A percentile compares a stretch with the other conserved stretches of the same genome.
Conservation (phyloP, 2,329 filamentous ascomycete genomes). For the Aspergillus sp. region DNA sequence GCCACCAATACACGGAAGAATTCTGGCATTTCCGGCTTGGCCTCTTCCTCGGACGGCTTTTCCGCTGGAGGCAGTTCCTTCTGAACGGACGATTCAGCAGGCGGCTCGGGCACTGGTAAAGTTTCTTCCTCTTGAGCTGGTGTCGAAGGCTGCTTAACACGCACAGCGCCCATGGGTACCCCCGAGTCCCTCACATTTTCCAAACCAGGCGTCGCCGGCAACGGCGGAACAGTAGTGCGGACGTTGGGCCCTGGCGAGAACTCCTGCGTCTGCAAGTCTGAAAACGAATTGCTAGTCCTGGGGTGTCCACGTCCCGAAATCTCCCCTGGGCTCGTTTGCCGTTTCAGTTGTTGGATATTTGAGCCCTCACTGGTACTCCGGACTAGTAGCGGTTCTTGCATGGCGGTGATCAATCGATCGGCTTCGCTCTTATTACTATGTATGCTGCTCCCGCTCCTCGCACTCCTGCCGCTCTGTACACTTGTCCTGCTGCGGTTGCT, state of each 20-base stretch:
- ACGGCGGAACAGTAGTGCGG: neutral
- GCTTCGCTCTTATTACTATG: constrained; percentile 32
- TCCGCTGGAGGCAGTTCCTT: neutral
- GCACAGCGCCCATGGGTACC: constrained; percentile 23
- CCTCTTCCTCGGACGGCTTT: neutral
- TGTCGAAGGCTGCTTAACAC: constrained; percentile 8
- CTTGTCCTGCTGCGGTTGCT: constrained; percentile 21
- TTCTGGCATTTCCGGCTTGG: neutral
- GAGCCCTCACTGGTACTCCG: constrained; percentile 9
- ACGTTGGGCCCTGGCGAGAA: neutral
- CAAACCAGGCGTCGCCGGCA: constrained; percentile 16
- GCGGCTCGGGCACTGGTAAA: too few relatives aligned
- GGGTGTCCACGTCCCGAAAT: too few relatives aligned
- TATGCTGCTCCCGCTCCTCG: constrained; percentile 25
- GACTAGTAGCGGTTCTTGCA: constrained; percentile 26
- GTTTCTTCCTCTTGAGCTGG: neutral
- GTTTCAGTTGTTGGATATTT: constrained; percentile 2
- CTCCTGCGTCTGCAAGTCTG: neutral
- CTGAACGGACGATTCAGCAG: neutral
- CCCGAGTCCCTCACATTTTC: constrained; percentile 27
- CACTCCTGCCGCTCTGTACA: constrained; percentile 23
- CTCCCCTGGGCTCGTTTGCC: neutral
- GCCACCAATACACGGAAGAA: constrained; percentile 58
- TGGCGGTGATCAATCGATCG: constrained; percentile 36
- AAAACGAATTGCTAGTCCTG: neutral